phyloP scores from a whole-genome alignment of 2,329 filamentous ascomycete species.

The Paraphaeosphaeria sporulosa region DNA sequence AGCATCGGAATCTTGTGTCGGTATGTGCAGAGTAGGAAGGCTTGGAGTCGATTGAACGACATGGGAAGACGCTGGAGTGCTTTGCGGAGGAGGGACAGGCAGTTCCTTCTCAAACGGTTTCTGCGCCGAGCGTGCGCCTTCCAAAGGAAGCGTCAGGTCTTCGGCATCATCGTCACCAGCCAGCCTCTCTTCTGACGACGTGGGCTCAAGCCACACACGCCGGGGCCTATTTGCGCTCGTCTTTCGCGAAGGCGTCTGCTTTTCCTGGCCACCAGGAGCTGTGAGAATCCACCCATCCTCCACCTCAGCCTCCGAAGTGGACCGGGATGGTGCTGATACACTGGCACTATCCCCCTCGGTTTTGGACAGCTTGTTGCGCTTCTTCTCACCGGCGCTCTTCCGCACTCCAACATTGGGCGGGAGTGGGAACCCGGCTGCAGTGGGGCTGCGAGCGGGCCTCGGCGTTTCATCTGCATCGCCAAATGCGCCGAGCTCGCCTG shows the following conservation, averaged over 20 bases:
- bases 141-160: slow-evolving; percentile 48
- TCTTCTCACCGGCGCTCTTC: slow-evolving; percentile 33
- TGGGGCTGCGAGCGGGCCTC: slow-evolving; percentile 41
- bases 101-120: slow-evolving; percentile 44
- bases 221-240: slow-evolving; percentile 33
- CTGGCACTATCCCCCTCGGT: slow-evolving; percentile 25
- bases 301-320: slow-evolving; percentile 37
- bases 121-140: slow-evolving; percentile 47
- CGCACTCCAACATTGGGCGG: slow-evolving; percentile 20
- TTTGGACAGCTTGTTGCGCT: slow-evolving; percentile 33
- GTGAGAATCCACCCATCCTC: slow-evolving; percentile 50
- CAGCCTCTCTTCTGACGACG: slow-evolving; percentile 45
- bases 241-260: slow-evolving; percentile 22
- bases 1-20: slow-evolving; percentile 52
- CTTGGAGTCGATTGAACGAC: slow-evolving; percentile 58
- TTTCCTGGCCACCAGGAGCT: slow-evolving; percentile 34
- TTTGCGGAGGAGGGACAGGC: slow-evolving; percentile 45
- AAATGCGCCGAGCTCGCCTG: slow-evolving; percentile 28
- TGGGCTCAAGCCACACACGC: slow-evolving; percentile 52
- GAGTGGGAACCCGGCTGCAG: slow-evolving; percentile 30
- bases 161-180: slow-evolving; percentile 29
- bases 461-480: slow-evolving; percentile 38
- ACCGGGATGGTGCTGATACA: slow-evolving; percentile 29
- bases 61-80: slow-evolving; percentile 52
- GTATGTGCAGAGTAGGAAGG: slow-evolving; percentile 60